Percentiles rank a stretch among this genome's conserved stretches.
These are phyloP conservation scores for Jacaranda mimosifolia DNA, from an alignment of 257 asterid genomes.

Conservation along the genomic window DNA sequence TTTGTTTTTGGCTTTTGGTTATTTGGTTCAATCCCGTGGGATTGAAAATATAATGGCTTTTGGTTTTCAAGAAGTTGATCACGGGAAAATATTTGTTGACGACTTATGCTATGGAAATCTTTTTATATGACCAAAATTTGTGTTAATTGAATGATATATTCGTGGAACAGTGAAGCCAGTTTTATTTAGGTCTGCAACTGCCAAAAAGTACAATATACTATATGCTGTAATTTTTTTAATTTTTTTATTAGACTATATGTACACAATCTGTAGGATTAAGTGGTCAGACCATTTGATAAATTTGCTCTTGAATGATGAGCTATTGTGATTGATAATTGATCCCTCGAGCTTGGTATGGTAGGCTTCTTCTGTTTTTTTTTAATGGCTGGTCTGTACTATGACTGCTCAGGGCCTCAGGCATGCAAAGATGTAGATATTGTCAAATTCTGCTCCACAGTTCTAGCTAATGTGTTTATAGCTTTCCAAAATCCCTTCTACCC, in stretches of 20 bases:
- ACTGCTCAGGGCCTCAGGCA: background rate
- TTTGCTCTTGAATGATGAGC: conserved; percentile 13
- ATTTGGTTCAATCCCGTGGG: conserved; percentile 5
- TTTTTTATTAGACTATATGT: background rate
- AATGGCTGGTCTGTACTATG: background rate
- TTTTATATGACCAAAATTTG: background rate
- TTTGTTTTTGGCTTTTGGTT: background rate
- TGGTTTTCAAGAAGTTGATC: conserved; percentile 10
- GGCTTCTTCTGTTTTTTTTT: background rate
- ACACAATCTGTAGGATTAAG: background rate
- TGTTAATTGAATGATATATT: background rate
- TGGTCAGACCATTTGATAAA: background rate
- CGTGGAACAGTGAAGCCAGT: conserved; percentile 8
- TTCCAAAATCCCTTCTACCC: background rate
- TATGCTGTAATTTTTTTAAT: background rate
- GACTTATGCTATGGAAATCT: conserved; percentile 17
- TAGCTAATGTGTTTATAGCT: background rate
- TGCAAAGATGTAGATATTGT: conserved; percentile 3
- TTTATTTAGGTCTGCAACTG: conserved; percentile 1
- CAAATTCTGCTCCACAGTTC: conserved; percentile 4
- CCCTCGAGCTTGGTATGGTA: too few relatives aligned
- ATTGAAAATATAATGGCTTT: conserved; percentile 20
- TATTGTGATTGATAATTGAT: background rate
- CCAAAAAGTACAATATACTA: background rate
- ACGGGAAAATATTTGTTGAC: conserved; percentile 9